phyloP scores from a whole-genome alignment of 1,139 yeast genomes.

The Magnusiomyces clavatus region DNA sequence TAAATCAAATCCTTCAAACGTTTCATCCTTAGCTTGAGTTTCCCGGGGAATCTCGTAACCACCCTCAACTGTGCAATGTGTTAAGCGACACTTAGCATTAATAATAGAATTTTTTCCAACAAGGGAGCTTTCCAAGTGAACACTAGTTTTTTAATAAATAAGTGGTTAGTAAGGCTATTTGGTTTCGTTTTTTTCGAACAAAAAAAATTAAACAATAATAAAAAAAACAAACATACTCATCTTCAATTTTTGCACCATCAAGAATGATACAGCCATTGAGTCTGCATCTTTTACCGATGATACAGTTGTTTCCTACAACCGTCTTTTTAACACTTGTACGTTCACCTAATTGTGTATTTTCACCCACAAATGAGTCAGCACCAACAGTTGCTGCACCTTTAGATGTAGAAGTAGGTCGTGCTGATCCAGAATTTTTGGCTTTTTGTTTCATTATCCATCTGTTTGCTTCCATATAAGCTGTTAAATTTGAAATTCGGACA shows the following conservation, averaged over 20 bases:
- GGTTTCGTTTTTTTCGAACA: background rate
- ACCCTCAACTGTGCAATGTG: constrained; percentile 81
- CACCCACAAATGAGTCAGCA: constrained; percentile 72
- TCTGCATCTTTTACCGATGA: constrained; percentile 77
- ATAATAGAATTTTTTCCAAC: constrained; percentile 64
- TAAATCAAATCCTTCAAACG: constrained; percentile 56
- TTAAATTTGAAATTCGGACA: constrained; percentile 66
- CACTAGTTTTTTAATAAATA: constrained; percentile 10
- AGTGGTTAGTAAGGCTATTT: background rate
- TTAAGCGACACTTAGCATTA: constrained; percentile 33
- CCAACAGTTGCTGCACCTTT: constrained; percentile 77
- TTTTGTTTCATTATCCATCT: constrained; percentile 57
- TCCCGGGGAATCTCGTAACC: constrained; percentile 41
- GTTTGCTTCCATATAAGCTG: constrained; percentile 88
- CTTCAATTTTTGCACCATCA: constrained; percentile 64
- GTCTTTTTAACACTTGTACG: constrained; percentile 79
- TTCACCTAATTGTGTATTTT: constrained; percentile 52
- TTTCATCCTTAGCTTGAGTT: constrained; percentile 74
- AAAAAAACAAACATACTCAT: constrained; percentile 44
- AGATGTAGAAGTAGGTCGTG: constrained; percentile 35
- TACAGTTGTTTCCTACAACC: constrained; percentile 70
- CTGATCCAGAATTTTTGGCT: constrained; percentile 22
- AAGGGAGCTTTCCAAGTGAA: constrained; percentile 71
- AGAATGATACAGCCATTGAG: constrained; percentile 79
- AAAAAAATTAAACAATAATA: background rate